Conservation (phyloP, 2,329 filamentous ascomycete species). For the Ascochyta fabae region DNA sequence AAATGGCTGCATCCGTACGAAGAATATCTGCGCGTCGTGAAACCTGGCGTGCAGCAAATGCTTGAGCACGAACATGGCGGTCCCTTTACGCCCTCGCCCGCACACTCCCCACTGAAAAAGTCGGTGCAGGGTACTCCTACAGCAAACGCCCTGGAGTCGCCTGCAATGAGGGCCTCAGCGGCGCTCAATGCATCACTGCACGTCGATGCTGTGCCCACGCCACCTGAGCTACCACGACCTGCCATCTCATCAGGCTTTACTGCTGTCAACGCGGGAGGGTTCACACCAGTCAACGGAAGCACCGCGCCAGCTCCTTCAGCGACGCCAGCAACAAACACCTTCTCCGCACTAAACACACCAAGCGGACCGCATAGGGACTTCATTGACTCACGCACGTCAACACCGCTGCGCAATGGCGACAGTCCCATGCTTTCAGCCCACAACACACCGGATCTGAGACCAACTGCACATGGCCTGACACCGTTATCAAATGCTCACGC, state of each 20-base stretch:
- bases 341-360: constrained; percentile 65
- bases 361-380: constrained; percentile 61
- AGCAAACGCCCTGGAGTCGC: constrained; percentile 67
- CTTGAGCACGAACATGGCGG: constrained; percentile 92
- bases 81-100: constrained; percentile 79
- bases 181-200: constrained; percentile 64
- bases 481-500: constrained; percentile 59
- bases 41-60: constrained; percentile 95
- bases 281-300: constrained; percentile 69
- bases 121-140: constrained; percentile 57
- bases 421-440: constrained; percentile 70
- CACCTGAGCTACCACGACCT: constrained; percentile 64
- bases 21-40: constrained; percentile 87
- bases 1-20: constrained; percentile 97
- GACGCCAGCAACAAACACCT: constrained; percentile 46
- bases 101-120: constrained; percentile 74
- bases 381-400: constrained; percentile 61
- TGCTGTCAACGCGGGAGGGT: constrained; percentile 70
- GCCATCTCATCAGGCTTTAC: constrained; percentile 68
- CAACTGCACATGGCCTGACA: constrained; percentile 56
- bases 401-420: constrained; percentile 65
- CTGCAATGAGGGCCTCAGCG: constrained; percentile 65
- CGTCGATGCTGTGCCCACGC: constrained; percentile 37
- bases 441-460: constrained; percentile 68
- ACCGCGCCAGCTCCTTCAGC: constrained; percentile 29